Evolutionary conservation across 2,329 filamentous ascomycete species (phyloP), one percentile per base, ranked within the genome.

Genomic region (Trichocomaceae sp.): DNA sequence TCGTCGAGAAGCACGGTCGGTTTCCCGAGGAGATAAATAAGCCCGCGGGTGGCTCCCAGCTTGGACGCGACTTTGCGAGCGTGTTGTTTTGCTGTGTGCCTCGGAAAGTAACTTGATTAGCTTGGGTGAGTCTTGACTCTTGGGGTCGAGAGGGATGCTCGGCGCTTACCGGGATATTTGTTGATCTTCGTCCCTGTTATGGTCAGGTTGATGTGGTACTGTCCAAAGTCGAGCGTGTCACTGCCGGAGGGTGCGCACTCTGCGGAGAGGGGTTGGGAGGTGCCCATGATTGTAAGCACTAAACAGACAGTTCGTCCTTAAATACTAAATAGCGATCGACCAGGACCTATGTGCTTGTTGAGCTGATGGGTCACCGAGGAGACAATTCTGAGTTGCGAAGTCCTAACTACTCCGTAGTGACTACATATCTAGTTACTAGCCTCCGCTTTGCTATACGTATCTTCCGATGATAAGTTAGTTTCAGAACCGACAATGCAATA

Each of bases 11-110:
- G 72, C 44, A 72, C 66, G 4, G 75, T 75, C 3, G 75, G 71
- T 50, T 77, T 72, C 22, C 81, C 81, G 33, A 73, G 71, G 20
- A 85, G 75, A 61, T 82, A 83, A 49, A 85, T 78, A 52, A 84
- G 66, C 23, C 82, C 79, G 44, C 72, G 59, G 15, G 69, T 67
- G 44, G 67, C 61, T 12, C 67, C 66, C 42, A 80, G 70, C 50
- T 72, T 67, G 42, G 67, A 66, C 42, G 75, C 75, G 31, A 78
- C 75, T 47, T 68, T 69, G 54, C 70, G 71, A 33, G 76, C 77
- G 66, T 80, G 77, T 59, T 74, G 69, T 61, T 78, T 79, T 41
- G 77, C 77, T 79, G 57, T 44, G 10, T n/a, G n/a, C 9, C 6
- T 22, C 37, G 33, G 33, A 29, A 44, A 41, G 45, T 9, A 37